Base-by-base conservation (phyloP, 164 flowering plant species). In the Piper betle region DNA sequence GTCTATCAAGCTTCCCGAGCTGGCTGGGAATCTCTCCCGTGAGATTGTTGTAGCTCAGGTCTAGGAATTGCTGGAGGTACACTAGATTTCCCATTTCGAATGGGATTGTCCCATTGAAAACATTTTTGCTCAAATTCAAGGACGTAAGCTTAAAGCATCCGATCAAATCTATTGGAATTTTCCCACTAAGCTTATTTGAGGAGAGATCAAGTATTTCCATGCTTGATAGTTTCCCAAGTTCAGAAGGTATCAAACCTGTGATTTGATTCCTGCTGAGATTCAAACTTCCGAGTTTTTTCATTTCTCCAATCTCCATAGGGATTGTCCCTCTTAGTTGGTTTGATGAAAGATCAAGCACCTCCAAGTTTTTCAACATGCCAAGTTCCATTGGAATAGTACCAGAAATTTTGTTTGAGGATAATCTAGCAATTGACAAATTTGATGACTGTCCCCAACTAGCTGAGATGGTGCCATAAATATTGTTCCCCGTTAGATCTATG, bases 31-130 rank as follows among this genome's bases (percentile, higher is more conserved):
- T 25, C 1, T 25, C 33, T 25, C 33, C 33, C 33, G 33, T 25
- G 33, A 25, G 33, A 25, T 25, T 25, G 33, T 25, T 25, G 33
- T 1, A 25, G 33, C 33, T 25, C 1, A 25, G 33, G 33, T 25
- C 33, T 25, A 25, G 33, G 33, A 25, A 25, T 25, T 25, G 33
- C 33, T 75, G 63, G 10, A 81, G 73, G 5, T 55, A 17, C 0
- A 61, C 10, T 33, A 81, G 59, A 0, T 65, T 69, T 18, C 75
- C 69, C 0, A 81, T 50, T 2, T 37, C 43, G 9, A 2, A 38
- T 25, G 33, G 33, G 33, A 25, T 25, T 25, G 33, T 25, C 33
- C 33, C 33, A 25, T 25, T 25, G 1, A 25, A 25, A 25, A 25
- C 2, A 25, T 25, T 25, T 25, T 25, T 25, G 33, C 33, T 25